A percentile compares a stretch with the other conserved stretches of the same genome.
Conservation (phyloP, 2,329 filamentous ascomycete species). For the Pleurostoma richardsiae region DNA sequence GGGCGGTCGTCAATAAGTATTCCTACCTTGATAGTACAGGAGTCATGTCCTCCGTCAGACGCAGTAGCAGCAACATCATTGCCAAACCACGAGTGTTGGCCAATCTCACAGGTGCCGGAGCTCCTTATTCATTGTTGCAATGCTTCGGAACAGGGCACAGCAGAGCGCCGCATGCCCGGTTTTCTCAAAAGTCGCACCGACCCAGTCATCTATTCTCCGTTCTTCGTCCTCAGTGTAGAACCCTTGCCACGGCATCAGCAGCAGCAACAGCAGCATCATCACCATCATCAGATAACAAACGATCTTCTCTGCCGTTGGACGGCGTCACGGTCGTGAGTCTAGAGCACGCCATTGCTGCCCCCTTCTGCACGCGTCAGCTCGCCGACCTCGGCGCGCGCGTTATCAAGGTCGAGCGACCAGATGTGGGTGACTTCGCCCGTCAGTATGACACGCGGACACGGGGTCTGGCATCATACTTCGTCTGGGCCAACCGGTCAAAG, state of each 20-base stretch:
- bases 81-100: too few relatives aligned
- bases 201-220: too few relatives aligned
- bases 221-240: too few relatives aligned
- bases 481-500: constrained; percentile 51
- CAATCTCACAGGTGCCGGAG: too few relatives aligned
- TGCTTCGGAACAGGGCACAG: too few relatives aligned
- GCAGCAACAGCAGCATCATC: not conserved
- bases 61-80: too few relatives aligned
- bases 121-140: too few relatives aligned
- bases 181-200: too few relatives aligned
- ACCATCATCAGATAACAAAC: not conserved
- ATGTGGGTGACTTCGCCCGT: constrained; percentile 46
- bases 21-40: too few relatives aligned
- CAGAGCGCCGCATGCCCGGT: too few relatives aligned
- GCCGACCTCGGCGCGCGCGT: constrained; percentile 49
- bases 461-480: constrained; percentile 46
- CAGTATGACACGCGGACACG: constrained; percentile 43
- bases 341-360: constrained; percentile 49
- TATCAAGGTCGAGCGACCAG: constrained; percentile 49
- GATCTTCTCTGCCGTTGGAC: constrained; percentile 10
- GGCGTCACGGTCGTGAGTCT: constrained; percentile 46
- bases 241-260: not conserved
- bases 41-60: too few relatives aligned
- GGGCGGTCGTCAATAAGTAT: too few relatives aligned
- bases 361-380: constrained; percentile 48